Conservation (phyloP, 768 basidiomycete genomes). For the Zangia roseola region DNA sequence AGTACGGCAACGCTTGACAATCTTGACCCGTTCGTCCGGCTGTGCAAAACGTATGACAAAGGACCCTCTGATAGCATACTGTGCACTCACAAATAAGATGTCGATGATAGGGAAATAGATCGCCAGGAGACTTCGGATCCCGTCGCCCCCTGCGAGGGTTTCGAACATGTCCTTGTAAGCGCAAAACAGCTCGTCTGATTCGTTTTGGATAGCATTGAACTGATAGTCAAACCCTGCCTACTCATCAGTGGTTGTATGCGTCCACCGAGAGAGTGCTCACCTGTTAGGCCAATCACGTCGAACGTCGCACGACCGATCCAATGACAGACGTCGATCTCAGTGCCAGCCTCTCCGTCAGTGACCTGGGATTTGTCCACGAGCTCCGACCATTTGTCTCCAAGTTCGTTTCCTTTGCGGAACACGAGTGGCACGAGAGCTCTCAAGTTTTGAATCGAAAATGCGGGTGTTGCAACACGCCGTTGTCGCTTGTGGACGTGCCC, state of each 20-base stretch:
- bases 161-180: slow-evolving; percentile 89
- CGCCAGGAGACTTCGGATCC: slow-evolving; percentile 43
- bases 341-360: slow-evolving; percentile 12
- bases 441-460: slow-evolving; percentile 79
- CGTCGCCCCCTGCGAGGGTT: slow-evolving; percentile 55
- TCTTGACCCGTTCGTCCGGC: slow-evolving; percentile 53
- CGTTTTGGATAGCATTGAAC: slow-evolving; percentile 80
- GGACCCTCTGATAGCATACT: neutral
- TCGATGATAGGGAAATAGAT: slow-evolving; percentile 60
- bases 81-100: slow-evolving; percentile 51
- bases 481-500: slow-evolving; percentile 79
- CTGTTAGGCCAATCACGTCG: slow-evolving; percentile 89
- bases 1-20: slow-evolving; percentile 54
- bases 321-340: slow-evolving; percentile 68
- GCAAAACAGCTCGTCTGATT: slow-evolving; percentile 71
- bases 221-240: slow-evolving; percentile 77
- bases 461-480: slow-evolving; percentile 71
- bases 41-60: slow-evolving; percentile 25
- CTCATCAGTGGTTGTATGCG: neutral
- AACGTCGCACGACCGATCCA: slow-evolving; percentile 86
- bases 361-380: slow-evolving; percentile 36
- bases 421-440: slow-evolving; percentile 69
- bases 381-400: slow-evolving; percentile 59
- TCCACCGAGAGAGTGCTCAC: slow-evolving; percentile 35
- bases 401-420: slow-evolving; percentile 62